These are phyloP conservation scores for Pelargonium fulgidum DNA, from an alignment of 441 rosid genomes.

Conservation along the genomic window DNA sequence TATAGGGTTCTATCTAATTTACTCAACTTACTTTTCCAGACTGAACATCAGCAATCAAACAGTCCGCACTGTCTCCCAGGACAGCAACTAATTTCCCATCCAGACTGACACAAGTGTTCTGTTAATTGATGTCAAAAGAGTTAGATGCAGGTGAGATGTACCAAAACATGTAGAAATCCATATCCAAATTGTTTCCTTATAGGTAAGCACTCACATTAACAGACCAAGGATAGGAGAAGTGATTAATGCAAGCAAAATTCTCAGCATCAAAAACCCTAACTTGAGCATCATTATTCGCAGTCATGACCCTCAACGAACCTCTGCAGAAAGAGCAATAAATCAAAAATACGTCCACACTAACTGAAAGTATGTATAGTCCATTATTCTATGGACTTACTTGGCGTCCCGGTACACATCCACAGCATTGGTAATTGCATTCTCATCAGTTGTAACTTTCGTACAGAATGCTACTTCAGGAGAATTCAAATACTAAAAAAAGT, in stretches of 20 bases:
- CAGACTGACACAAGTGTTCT: slow-evolving; percentile 55
- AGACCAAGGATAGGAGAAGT: slow-evolving; percentile 48
- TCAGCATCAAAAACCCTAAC: slow-evolving; percentile 47
- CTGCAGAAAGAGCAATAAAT: slow-evolving; percentile 26
- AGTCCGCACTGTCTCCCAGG: slow-evolving; percentile 55
- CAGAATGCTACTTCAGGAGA: slow-evolving; percentile 52
- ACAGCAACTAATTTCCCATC: slow-evolving; percentile 56
- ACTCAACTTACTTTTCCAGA: slow-evolving; percentile 45
- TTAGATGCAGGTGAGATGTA: not conserved
- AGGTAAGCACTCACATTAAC: slow-evolving; percentile 45
- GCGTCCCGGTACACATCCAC: slow-evolving; percentile 47
- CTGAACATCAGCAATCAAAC: slow-evolving; percentile 49
- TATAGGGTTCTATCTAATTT: not conserved
- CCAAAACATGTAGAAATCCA: not conserved
- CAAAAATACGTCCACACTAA: not conserved
- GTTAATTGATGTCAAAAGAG: not conserved
- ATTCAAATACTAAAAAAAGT: slow-evolving; percentile 30
- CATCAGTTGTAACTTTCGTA: slow-evolving; percentile 43
- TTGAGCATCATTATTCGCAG: slow-evolving; percentile 61
- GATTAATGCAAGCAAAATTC: slow-evolving; percentile 40
- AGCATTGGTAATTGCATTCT: slow-evolving; percentile 60
- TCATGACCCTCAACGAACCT: slow-evolving; percentile 44
- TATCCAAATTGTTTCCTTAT: not conserved
- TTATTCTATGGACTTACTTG: slow-evolving; percentile 28
- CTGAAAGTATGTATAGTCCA: not conserved